Evolutionary conservation across 495 filamentous ascomycete species (phyloP).

Genomic region (Ramalina intermedia): DNA sequence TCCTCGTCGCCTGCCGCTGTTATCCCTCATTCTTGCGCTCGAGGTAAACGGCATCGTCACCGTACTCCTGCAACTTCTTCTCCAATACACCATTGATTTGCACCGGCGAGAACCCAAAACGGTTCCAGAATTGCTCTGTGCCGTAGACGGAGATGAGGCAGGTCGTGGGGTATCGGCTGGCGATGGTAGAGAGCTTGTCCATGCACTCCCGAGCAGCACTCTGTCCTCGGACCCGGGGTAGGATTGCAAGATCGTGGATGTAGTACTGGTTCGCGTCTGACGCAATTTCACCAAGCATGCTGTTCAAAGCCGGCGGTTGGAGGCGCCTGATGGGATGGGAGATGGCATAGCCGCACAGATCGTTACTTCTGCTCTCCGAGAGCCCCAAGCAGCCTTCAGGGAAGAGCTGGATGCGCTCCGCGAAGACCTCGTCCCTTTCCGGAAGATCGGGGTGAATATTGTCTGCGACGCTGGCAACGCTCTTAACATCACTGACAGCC

Average conservation of each 20-base stretch:
- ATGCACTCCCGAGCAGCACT: slow-evolving; percentile 15
- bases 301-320: slow-evolving; percentile 21
- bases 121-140: slow-evolving; percentile 19
- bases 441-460: slow-evolving; percentile 18
- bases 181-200: slow-evolving; percentile 7
- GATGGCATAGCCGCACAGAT: slow-evolving; percentile 22
- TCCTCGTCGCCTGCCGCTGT: not conserved
- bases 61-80: slow-evolving; percentile 19
- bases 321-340: slow-evolving; percentile 22
- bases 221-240: slow-evolving; percentile 15
- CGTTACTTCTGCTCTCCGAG: slow-evolving; percentile 1
- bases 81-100: slow-evolving; percentile 10
- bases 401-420: slow-evolving; percentile 21
- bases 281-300: slow-evolving; percentile 16
- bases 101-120: slow-evolving; percentile 19
- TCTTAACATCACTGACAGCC: slow-evolving; percentile 11
- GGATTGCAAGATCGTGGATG: slow-evolving; percentile 25
- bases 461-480: slow-evolving; percentile 14
- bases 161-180: slow-evolving; percentile 12
- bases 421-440: slow-evolving; percentile 17
- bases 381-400: slow-evolving; percentile 21
- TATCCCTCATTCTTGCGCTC: slow-evolving; percentile 4
- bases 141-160: slow-evolving; percentile 24
- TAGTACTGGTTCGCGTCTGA: slow-evolving; percentile 23
- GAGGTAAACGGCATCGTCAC: slow-evolving; percentile 18